These are phyloP conservation scores for Scedosporium dehoogii DNA, from an alignment of 2,329 filamentous ascomycete species.

Conservation along the genomic window DNA sequence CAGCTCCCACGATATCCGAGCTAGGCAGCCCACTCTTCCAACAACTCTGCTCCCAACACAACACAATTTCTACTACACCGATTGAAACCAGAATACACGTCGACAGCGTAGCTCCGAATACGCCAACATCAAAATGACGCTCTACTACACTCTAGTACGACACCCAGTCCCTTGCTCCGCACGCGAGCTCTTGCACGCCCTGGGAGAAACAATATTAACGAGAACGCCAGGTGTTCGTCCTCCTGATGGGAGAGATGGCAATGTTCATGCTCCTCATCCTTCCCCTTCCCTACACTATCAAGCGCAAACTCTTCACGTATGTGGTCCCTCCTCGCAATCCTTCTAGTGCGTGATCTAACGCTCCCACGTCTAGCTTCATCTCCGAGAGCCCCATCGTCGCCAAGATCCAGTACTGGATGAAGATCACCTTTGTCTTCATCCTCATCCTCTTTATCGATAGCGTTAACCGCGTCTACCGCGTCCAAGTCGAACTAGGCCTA, in stretches of 20 bases:
- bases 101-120: background rate
- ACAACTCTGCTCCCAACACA: background rate
- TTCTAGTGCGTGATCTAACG: background rate
- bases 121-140: conserved; percentile 36
- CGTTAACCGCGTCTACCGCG: conserved; percentile 89
- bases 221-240: conserved; percentile 60
- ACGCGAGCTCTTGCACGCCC: background rate
- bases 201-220: conserved; percentile 6
- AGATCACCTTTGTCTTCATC: conserved; percentile 99
- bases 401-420: conserved; percentile 94
- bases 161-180: background rate
- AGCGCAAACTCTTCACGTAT: conserved; percentile 72
- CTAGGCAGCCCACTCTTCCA: background rate
- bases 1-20: background rate
- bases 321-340: conserved; percentile 16
- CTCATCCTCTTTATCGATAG: conserved; percentile 96
- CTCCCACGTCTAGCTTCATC: conserved; percentile 61
- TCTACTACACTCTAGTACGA: conserved; percentile 46
- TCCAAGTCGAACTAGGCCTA: conserved; percentile 76
- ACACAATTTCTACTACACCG: background rate
- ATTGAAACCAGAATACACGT: background rate
- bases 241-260: conserved; percentile 74
- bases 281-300: conserved; percentile 78
- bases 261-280: conserved; percentile 73
- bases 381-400: conserved; percentile 77